phyloP scores from a whole-genome alignment of 2,329 filamentous ascomycete genomes.

The Diaporthe amygdali region DNA sequence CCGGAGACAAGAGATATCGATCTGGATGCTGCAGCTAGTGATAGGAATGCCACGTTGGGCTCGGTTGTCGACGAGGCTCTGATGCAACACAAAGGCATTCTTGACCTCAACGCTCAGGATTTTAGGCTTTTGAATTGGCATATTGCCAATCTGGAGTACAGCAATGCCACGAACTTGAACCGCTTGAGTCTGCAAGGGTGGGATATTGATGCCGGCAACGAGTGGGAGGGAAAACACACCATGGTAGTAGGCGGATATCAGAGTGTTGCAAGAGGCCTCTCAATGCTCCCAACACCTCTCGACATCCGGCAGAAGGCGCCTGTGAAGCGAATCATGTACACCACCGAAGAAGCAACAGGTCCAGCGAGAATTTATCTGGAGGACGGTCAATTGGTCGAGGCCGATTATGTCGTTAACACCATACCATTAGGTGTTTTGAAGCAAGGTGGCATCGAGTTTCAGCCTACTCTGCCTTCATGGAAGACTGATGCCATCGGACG shows the following conservation, averaged over 20 bases:
- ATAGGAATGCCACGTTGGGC: constrained; percentile 76
- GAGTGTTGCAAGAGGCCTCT: constrained; percentile 86
- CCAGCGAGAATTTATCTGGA: constrained; percentile 74
- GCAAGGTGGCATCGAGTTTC: constrained; percentile 79
- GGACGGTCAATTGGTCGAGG: constrained; percentile 76
- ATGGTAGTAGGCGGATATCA: constrained; percentile 95
- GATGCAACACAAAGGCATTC: constrained; percentile 80
- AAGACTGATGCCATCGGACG: constrained; percentile 81
- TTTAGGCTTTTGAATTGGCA: constrained; percentile 96
- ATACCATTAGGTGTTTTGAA: constrained; percentile 92
- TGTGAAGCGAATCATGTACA: constrained; percentile 74
- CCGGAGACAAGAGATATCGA: constrained; percentile 71
- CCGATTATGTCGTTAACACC: constrained; percentile 91
- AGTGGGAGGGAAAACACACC: constrained; percentile 93
- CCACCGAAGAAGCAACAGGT: constrained; percentile 50
- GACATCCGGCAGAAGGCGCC: constrained; percentile 76
- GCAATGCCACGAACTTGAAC: constrained; percentile 88
- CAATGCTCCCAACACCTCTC: constrained; percentile 76
- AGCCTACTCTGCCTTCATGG: constrained; percentile 88
- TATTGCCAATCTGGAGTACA: constrained; percentile 96
- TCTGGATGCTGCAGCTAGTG: constrained; percentile 68
- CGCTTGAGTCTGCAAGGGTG: constrained; percentile 88
- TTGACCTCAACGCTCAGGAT: constrained; percentile 85
- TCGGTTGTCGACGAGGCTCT: constrained; percentile 94
- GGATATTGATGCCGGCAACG: constrained; percentile 97